Base-by-base conservation (phyloP, 805 yeast genomes). In the Hanseniaspora valbyensis region DNA sequence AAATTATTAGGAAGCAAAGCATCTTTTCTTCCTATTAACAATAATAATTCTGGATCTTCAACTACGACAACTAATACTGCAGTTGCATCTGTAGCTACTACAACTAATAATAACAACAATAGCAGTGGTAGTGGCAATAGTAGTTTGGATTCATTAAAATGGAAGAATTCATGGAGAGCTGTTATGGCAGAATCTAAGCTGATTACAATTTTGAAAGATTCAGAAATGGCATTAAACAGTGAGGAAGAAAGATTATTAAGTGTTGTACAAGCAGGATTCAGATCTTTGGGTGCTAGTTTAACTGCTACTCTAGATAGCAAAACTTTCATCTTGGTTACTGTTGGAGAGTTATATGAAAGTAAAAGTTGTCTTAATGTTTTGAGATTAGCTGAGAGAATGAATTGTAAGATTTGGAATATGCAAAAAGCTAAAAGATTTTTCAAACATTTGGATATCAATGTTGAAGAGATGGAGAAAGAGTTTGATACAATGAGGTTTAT, bases 381-480 rank as follows among this genome's bases (percentile, higher is more conserved):
- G 56, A 70, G 75, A 49, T 74, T 77, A 54, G 94, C 89, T 4
- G 63, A 67, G 29, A 70, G 69, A 44, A 73, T 72, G 48, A 78
- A 77, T 54, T 75, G 83, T 63, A 86, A 89, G 63, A 83, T 89
- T 22, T 90, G 96, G 96, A 77, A 81, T 36, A 80, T 77, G 58
- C 95, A 86, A 51, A 90, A 89, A 64, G 87, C 89, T 1, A 75
- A 79, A 58, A 69, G 95, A 46, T 89, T 89, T 59, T 71, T 88
- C 63, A 75, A 72, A 54, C 77, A 84, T 62, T 67, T 84, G 58
- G 79, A 77, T 44, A 78, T 65, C 7, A 66, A 65, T 44, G 52
- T 62, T n/a, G 61, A 63, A 19, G 54, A 61, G 18, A 32, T 64
- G 48, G 61, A 58, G 29, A 57, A 56, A 24, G 46, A 42, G 6